A percentile compares a stretch with the other conserved stretches of the same genome.
Evolutionary conservation across 768 basidiomycete genomes (phyloP).

Genomic region (Leccinum truebloodii): DNA sequence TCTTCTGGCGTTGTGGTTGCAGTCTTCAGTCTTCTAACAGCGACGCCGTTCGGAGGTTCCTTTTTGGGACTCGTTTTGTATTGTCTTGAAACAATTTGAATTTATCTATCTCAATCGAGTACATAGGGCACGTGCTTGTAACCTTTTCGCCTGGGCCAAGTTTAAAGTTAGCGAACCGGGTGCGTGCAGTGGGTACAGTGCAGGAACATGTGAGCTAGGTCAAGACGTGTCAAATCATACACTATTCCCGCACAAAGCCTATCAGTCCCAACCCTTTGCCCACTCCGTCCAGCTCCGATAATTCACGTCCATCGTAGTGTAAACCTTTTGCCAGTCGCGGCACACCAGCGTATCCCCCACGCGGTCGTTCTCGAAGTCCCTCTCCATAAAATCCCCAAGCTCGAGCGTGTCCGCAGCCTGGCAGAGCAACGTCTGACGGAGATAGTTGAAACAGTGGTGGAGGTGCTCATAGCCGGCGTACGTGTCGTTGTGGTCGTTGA

Average conservation of each 20-base stretch:
- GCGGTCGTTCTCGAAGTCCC: conserved; percentile 9
- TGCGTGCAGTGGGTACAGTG: not conserved
- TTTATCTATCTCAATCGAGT: too few species aligned
- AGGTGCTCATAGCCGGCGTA: conserved; percentile 11
- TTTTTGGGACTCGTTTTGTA: too few species aligned
- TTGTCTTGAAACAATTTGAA: too few species aligned
- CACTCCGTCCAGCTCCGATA: conserved; percentile 11
- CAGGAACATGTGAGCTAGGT: not conserved
- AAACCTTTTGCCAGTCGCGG: conserved; percentile 11
- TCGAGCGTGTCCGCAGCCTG: conserved; percentile 18
- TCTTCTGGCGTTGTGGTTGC: too few species aligned
- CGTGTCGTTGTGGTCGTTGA: conserved; percentile 11
- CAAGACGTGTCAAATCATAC: not conserved
- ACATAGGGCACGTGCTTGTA: too few species aligned
- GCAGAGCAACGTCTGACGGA: conserved; percentile 16
- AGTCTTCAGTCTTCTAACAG: too few species aligned
- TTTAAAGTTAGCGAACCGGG: not conserved
- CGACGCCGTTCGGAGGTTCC: too few species aligned
- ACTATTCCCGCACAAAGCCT: not conserved
- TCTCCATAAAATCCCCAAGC: conserved; percentile 19
- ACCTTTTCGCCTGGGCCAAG: too few species aligned
- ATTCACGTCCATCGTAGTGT: conserved; percentile 8
- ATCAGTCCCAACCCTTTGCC: conserved; percentile 13
- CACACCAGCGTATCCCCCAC: conserved; percentile 18
- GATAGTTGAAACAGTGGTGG: conserved; percentile 18